Evolutionary conservation across 305 asterid genomes (phyloP).

Genomic region (Salvia sclarea): DNA sequence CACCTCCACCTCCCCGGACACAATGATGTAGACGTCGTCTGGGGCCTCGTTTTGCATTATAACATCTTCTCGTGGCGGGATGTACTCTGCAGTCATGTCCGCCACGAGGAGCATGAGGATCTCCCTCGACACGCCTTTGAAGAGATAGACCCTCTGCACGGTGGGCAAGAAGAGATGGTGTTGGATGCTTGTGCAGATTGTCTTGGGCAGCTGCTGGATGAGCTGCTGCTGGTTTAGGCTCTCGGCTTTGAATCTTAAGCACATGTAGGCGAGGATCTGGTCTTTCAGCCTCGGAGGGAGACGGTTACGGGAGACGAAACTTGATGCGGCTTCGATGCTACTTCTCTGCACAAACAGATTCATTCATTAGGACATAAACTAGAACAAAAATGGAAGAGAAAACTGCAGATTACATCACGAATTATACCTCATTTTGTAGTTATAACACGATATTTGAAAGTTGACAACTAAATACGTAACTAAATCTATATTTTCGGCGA

Average conservation of each 20-base stretch:
- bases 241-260: conserved; percentile 84
- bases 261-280: conserved; percentile 85
- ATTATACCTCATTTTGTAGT: too few species aligned
- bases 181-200: conserved; percentile 70
- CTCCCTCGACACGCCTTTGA: conserved; percentile 69
- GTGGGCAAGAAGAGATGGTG: conserved; percentile 83
- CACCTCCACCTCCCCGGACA: conserved; percentile 91
- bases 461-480: too few species aligned
- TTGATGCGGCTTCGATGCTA: conserved; percentile 88
- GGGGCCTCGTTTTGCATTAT: conserved; percentile 76
- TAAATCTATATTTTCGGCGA: too few species aligned
- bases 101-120: conserved; percentile 65
- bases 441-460: too few species aligned
- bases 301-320: conserved; percentile 69
- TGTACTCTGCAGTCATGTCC: conserved; percentile 82
- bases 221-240: conserved; percentile 80
- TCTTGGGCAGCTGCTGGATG: conserved; percentile 78
- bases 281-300: conserved; percentile 77
- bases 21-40: conserved; percentile 80
- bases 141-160: conserved; percentile 71
- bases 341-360: conserved; percentile 52
- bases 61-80: conserved; percentile 92
- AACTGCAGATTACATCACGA: too few species aligned
- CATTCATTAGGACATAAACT: too few species aligned
- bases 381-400: too few species aligned